A percentile compares a stretch with the other conserved stretches of the same genome.
These are phyloP conservation scores for Cryptococcus sp. DNA, from an alignment of 1,284 basidiomycete species.

Conservation along the genomic window DNA sequence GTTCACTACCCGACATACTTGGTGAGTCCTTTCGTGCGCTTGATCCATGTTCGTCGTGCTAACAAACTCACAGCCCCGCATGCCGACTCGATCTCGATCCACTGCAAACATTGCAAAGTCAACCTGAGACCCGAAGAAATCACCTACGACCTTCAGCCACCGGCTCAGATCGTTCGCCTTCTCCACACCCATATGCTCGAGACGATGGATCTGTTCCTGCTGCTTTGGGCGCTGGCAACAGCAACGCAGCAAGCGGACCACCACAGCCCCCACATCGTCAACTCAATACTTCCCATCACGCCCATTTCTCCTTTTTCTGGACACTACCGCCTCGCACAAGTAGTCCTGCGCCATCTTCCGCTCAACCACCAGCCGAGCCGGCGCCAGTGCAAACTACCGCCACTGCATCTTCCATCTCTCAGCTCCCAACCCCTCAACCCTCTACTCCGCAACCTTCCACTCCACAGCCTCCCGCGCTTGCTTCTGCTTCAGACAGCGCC, in stretches of 20 bases:
- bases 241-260: neutral
- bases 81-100: slow-evolving; percentile 53
- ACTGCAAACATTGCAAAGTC: slow-evolving; percentile 38
- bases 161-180: slow-evolving; percentile 7
- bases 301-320: neutral
- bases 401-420: neutral
- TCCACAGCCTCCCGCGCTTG: neutral
- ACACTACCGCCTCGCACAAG: neutral
- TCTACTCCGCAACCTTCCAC: neutral
- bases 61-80: slow-evolving; percentile 37
- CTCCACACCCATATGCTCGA: slow-evolving; percentile 31
- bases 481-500: too few relatives aligned
- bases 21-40: slow-evolving; percentile 32
- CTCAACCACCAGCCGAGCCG: neutral
- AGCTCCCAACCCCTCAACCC: neutral
- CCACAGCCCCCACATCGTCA: neutral
- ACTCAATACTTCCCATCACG: too few relatives aligned
- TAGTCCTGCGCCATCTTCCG: neutral
- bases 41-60: neutral
- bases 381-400: too few relatives aligned
- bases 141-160: slow-evolving; percentile 29
- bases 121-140: slow-evolving; percentile 23
- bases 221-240: neutral
- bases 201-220: neutral
- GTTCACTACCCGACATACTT: slow-evolving; percentile 50